Base-by-base conservation (phyloP, 202 grass and related monocot genomes). In the Sporobolus alterniflorus region DNA sequence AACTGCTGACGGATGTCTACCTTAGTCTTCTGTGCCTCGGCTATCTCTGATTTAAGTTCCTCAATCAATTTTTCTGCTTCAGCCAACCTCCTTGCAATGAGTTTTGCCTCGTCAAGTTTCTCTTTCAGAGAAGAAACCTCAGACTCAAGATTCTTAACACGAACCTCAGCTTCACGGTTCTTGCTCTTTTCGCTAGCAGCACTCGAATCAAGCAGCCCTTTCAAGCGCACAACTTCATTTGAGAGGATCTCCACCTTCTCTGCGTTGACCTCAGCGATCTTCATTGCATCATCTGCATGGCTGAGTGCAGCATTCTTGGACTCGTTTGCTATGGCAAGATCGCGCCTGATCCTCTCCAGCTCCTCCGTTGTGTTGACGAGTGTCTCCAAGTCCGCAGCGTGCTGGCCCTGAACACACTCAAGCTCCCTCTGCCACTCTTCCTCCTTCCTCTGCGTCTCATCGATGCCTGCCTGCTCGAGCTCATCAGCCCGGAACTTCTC, bases 401-500 rank as follows among this genome's bases (percentile, higher is more conserved):
- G 96, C 73, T 96, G 89, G 32, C 89, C 85, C 21, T 81, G 87
- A 16, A 96, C 84, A 2, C 77, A 87, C 65, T 98, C 93, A 9
- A 96, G 33, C 76, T 99, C 89, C 79, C 85, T 80, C 78, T 83
- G 87, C 91, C 93, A 92, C 59, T 94, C 93, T 13, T 91, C 91
- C 43, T 99, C 93, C 55, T 75, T 88, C 52, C 84, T 89, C 82
- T 96, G 93, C 1, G 87, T 65, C 64, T 89, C 93, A 0, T 99
- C 93, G 20, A 99, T 87, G 61, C 93, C 84, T 0, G 82, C 87
- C 82, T 92, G 89, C 88, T 99, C 97, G 11, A 96, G 85, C 85
- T 99, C 97, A 31, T 89, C 86, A 0, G 97, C 91, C 15, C 97
- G 78, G 85, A 99, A 99, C 71, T 99, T 99, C 85, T 96, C 97